phyloP scores from a whole-genome alignment of 495 filamentous ascomycete genomes.

The Penicillium silybi region DNA sequence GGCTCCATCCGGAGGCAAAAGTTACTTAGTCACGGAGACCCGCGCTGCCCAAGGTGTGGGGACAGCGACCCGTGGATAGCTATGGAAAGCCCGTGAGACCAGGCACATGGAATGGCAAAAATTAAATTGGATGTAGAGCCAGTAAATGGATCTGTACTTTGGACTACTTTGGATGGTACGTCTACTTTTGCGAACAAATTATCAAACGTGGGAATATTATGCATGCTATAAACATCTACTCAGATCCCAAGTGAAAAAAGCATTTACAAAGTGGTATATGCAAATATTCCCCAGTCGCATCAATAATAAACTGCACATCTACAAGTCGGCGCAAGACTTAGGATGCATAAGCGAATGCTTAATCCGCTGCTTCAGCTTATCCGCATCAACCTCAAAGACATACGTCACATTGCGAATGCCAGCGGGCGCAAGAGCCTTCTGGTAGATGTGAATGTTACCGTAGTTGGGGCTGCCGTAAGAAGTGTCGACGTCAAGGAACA shows the following conservation, averaged over 20 bases:
- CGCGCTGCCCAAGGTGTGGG: not conserved
- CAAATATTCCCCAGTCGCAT: not conserved
- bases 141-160: too few species aligned
- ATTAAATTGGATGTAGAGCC: too few species aligned
- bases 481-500: slow-evolving; percentile 32
- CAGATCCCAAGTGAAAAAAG: not conserved
- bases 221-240: not conserved
- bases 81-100: not conserved
- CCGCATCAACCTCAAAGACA: slow-evolving; percentile 31
- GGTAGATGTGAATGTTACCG: slow-evolving; percentile 33
- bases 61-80: not conserved
- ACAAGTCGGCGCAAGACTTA: slow-evolving; percentile 18
- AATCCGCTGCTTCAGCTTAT: slow-evolving; percentile 26
- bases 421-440: slow-evolving; percentile 27
- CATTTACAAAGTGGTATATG: too few species aligned
- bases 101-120: not conserved
- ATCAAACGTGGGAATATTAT: not conserved
- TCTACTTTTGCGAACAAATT: not conserved
- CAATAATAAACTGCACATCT: not conserved
- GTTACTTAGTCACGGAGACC: slow-evolving; percentile 17
- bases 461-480: slow-evolving; percentile 35
- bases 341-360: slow-evolving; percentile 28
- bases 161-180: not conserved
- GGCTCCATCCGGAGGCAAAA: not conserved
- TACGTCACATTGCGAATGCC: slow-evolving; percentile 29